Conservation (phyloP, 192 early-diverging fungal genomes). For the Coemansia sp. region DNA sequence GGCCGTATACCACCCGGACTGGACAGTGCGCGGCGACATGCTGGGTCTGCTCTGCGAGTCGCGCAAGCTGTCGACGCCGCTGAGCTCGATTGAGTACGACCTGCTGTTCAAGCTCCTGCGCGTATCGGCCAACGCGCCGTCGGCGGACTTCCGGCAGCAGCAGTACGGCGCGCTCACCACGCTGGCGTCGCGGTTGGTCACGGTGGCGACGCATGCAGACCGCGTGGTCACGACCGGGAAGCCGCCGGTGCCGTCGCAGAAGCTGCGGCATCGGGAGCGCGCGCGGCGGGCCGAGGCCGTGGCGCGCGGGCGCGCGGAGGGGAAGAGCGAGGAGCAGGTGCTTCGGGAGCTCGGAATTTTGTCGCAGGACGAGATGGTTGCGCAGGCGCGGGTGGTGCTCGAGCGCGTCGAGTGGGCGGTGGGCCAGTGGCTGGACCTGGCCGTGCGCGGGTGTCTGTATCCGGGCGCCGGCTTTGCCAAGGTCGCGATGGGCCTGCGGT, state of each 20-base stretch:
- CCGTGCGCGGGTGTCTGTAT: conserved; percentile 48
- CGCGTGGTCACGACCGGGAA: conserved; percentile 31
- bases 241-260: conserved; percentile 47
- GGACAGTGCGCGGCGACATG: conserved; percentile 72
- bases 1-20: conserved; percentile 71
- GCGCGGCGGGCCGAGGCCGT: conserved; percentile 26
- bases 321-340: conserved; percentile 32
- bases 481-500: conserved; percentile 45
- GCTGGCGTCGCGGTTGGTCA: conserved; percentile 60
- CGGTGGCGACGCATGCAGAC: conserved; percentile 32
- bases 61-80: conserved; percentile 60
- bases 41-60: conserved; percentile 82
- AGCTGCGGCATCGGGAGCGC: conserved; percentile 37
- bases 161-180: conserved; percentile 60
- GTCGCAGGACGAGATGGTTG: conserved; percentile 34
- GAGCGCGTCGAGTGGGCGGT: conserved; percentile 17
- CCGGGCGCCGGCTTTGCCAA: conserved; percentile 51
- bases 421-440: conserved; percentile 37
- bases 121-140: conserved; percentile 67
- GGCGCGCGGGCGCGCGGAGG: conserved; percentile 13
- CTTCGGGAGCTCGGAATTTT: conserved; percentile 39
- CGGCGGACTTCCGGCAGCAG: conserved; percentile 82
- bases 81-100: conserved; percentile 60
- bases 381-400: conserved; percentile 14
- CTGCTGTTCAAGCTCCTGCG: conserved; percentile 67